These are phyloP conservation scores for Trametes punicea DNA, from an alignment of 768 basidiomycete genomes.

Conservation along the genomic window DNA sequence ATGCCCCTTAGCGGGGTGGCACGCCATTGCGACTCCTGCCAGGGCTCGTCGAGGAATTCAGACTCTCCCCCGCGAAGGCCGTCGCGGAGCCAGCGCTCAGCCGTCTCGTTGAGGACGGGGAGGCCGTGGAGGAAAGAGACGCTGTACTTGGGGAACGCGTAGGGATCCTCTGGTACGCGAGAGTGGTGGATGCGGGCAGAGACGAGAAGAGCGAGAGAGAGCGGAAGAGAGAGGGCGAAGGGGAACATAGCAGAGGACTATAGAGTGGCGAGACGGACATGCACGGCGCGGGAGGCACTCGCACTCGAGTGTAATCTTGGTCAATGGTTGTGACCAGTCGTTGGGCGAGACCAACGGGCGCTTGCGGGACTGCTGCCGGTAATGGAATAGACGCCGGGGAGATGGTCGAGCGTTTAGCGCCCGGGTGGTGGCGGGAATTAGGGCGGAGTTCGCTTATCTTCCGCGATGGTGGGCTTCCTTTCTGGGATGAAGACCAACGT, in stretches of 20 bases:
- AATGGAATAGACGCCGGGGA: slow-evolving; percentile 15
- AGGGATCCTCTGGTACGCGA: slow-evolving; percentile 68
- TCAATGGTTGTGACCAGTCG: no score
- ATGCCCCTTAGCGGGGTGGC: slow-evolving; percentile 53
- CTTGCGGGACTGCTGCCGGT: background rate
- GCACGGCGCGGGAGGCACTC: background rate
- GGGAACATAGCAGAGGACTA: slow-evolving; percentile 22
- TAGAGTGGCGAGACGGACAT: background rate
- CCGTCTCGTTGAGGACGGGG: slow-evolving; percentile 72
- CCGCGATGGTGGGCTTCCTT: slow-evolving; percentile 10
- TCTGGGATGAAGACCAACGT: slow-evolving; percentile 7
- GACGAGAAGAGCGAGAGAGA: slow-evolving; percentile 32
- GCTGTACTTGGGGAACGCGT: slow-evolving; percentile 79
- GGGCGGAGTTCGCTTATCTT: slow-evolving; percentile 19
- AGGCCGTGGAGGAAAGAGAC: slow-evolving; percentile 76
- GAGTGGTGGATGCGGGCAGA: slow-evolving; percentile 48
- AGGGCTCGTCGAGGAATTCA: slow-evolving; percentile 72
- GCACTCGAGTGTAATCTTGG: background rate
- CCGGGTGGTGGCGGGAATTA: slow-evolving; percentile 8
- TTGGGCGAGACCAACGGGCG: background rate
- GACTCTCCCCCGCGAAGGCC: slow-evolving; percentile 72
- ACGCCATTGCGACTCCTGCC: slow-evolving; percentile 42
- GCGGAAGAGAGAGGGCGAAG: slow-evolving; percentile 29
- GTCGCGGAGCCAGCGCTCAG: slow-evolving; percentile 66
- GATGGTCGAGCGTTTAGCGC: background rate